Conservation (phyloP, 2,329 filamentous ascomycete species). For the Clarireedia monteithiana region DNA sequence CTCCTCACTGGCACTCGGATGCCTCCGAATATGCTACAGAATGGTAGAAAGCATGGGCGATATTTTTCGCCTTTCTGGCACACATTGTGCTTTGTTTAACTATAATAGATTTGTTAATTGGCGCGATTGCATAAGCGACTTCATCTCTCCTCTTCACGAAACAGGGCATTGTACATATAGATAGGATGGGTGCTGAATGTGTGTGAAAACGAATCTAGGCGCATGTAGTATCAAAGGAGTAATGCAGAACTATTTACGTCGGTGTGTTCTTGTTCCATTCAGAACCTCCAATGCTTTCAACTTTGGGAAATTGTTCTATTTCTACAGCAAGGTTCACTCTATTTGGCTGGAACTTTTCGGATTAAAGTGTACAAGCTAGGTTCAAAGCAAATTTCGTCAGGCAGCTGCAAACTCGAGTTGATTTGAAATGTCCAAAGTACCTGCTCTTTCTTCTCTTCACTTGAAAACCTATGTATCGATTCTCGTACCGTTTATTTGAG, state of each 20-base stretch:
- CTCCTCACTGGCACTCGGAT: slow-evolving; percentile 1
- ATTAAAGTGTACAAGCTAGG: too few relatives aligned
- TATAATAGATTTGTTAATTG: slow-evolving; percentile 27
- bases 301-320: too few relatives aligned
- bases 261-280: neutral
- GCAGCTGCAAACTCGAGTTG: too few relatives aligned
- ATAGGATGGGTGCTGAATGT: slow-evolving; percentile 13
- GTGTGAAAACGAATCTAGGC: slow-evolving; percentile 18
- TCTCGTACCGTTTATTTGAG: too few relatives aligned
- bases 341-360: too few relatives aligned
- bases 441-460: too few relatives aligned
- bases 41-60: slow-evolving; percentile 5
- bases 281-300: neutral
- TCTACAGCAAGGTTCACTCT: too few relatives aligned
- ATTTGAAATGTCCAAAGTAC: too few relatives aligned
- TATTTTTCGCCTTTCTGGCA: slow-evolving; percentile 25
- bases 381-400: too few relatives aligned
- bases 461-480: too few relatives aligned
- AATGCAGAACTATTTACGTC: slow-evolving; percentile 15
- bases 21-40: slow-evolving; percentile 2
- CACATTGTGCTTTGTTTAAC: slow-evolving; percentile 23
- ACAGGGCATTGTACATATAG: slow-evolving; percentile 28
- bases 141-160: slow-evolving; percentile 29
- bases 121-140: slow-evolving; percentile 29
- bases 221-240: slow-evolving; percentile 17